phyloP scores from a whole-genome alignment of 2,329 filamentous ascomycete genomes.

The Waltergamsia citrina region DNA sequence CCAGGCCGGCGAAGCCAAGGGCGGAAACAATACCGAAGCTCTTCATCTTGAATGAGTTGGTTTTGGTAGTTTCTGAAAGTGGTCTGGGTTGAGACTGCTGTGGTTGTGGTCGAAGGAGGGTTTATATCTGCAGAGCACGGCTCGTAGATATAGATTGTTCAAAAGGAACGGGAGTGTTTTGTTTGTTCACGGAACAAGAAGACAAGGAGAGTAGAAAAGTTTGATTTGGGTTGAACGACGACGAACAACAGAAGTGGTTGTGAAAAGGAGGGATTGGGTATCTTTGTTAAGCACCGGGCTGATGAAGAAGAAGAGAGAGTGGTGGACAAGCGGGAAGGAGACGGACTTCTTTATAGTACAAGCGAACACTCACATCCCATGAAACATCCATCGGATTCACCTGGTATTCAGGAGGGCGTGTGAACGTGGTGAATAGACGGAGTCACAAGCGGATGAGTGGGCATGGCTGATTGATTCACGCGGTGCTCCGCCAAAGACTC shows the following conservation, averaged over 20 bases:
- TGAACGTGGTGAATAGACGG: too few relatives aligned
- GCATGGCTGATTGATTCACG: too few relatives aligned
- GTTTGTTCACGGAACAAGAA: constrained; percentile 4
- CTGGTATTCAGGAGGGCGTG: too few relatives aligned
- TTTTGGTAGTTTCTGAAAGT: too few relatives aligned
- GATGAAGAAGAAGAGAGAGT: constrained; percentile 1
- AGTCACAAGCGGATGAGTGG: too few relatives aligned
- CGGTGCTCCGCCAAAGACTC: too few relatives aligned
- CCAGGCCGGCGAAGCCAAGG: constrained; percentile 30
- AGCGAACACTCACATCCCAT: too few relatives aligned
- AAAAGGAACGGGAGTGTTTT: background rate
- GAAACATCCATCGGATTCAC: too few relatives aligned
- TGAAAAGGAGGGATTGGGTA: constrained; percentile 1
- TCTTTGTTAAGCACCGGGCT: constrained; percentile 3
- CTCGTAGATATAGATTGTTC: background rate
- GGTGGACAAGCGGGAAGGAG: background rate
- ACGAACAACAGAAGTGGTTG: background rate
- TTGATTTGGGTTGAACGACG: too few relatives aligned
- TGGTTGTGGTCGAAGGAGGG: background rate
- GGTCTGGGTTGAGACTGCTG: background rate
- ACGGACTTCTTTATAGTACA: constrained; percentile 1
- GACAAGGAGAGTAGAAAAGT: background rate
- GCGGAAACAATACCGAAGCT: constrained; percentile 24
- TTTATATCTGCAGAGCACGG: background rate
- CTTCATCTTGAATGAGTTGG: constrained; percentile 38